Evolutionary conservation across 1,139 yeast genomes (phyloP).

Genomic region (Eremothecium cymbalariae): DNA sequence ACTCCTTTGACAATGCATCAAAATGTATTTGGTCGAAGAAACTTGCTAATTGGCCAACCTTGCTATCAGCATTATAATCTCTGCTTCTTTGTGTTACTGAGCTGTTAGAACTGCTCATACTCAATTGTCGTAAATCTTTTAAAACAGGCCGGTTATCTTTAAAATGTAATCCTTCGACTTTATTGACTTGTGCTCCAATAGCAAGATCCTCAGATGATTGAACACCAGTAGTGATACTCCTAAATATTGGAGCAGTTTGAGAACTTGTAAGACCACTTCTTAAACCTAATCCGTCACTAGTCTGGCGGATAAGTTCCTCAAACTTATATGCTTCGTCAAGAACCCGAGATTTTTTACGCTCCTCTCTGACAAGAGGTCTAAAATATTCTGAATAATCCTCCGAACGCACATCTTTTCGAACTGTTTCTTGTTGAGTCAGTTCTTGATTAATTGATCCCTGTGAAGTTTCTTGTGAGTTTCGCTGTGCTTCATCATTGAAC

Average conservation of each 20-base stretch:
- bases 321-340: constrained; percentile 2
- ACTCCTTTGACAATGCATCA: constrained; percentile 75
- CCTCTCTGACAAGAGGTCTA: neutral
- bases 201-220: neutral
- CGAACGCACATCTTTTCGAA: neutral
- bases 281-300: neutral
- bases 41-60: constrained; percentile 56
- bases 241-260: neutral
- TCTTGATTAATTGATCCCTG: neutral
- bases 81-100: constrained; percentile 14
- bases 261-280: neutral
- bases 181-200: neutral
- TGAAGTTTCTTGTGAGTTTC: neutral
- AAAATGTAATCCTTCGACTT: neutral
- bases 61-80: constrained; percentile 30
- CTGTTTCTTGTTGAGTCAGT: neutral
- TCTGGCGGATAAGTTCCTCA: constrained; percentile 3
- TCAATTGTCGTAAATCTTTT: constrained; percentile 9
- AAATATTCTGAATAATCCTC: neutral
- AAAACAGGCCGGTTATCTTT: constrained; percentile 2
- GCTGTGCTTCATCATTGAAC: neutral
- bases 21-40: constrained; percentile 71
- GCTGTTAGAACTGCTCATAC: constrained; percentile 14
- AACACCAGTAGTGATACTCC: neutral
- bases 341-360: constrained; percentile 2